phyloP scores from a whole-genome alignment of 192 early-diverging fungal genomes.

The Coemansia sp. region DNA sequence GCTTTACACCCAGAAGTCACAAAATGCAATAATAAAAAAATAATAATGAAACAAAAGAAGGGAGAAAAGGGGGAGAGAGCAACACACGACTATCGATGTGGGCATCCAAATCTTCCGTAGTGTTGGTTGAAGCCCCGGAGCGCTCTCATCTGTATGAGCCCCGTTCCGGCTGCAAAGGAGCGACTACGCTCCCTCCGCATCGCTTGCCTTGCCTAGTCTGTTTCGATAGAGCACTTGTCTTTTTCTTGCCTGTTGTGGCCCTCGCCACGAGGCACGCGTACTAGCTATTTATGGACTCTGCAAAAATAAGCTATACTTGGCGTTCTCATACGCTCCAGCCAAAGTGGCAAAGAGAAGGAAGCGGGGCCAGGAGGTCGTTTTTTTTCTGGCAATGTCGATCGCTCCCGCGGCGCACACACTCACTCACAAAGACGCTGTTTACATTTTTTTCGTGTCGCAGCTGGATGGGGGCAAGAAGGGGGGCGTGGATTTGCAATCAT shows the following conservation, averaged over 20 bases:
- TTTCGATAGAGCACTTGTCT: background rate
- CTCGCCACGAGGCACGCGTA: constrained; percentile 5
- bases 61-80: background rate
- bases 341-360: background rate
- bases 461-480: background rate
- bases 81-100: background rate
- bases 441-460: background rate
- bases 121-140: background rate
- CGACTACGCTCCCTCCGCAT: background rate
- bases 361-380: background rate
- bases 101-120: constrained; percentile 6
- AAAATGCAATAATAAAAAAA: constrained; percentile 12
- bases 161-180: constrained; percentile 5
- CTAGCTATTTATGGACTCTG: constrained; percentile 3
- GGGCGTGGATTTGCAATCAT: constrained; percentile 1
- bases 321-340: background rate
- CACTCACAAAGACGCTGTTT: background rate
- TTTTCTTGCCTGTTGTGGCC: background rate
- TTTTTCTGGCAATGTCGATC: constrained; percentile 3
- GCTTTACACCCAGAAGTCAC: background rate
- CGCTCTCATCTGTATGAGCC: background rate
- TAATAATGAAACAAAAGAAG: background rate
- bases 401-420: background rate
- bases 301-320: background rate
- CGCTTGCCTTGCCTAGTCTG: background rate